These are phyloP conservation scores for Calonectria pseudoreteaudii DNA, from an alignment of 2,329 filamentous ascomycete species.

Conservation along the genomic window DNA sequence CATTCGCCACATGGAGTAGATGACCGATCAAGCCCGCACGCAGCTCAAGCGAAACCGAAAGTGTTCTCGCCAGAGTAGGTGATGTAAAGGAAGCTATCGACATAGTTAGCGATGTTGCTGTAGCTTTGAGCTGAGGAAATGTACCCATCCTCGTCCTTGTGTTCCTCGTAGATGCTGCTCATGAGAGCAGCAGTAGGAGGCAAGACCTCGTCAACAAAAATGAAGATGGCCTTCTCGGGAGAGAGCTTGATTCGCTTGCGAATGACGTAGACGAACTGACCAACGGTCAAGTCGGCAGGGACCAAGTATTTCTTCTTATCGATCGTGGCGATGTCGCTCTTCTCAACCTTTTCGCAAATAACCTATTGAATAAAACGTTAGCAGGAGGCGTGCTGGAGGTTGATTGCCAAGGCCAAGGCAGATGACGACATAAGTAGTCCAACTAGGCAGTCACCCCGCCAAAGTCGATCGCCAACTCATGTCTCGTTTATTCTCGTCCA, in stretches of 20 bases:
- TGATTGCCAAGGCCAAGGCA: not conserved
- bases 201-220: conserved; percentile 98
- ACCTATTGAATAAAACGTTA: conserved; percentile 69
- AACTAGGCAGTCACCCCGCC: conserved; percentile 35
- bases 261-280: conserved; percentile 99
- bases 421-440: conserved; percentile 1
- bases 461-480: not conserved
- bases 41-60: conserved; percentile 70
- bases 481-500: not conserved
- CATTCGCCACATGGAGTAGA: conserved; percentile 40
- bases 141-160: conserved; percentile 86
- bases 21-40: conserved; percentile 33
- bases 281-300: conserved; percentile 95
- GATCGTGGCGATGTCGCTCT: conserved; percentile 98
- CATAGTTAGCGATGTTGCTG: conserved; percentile 31
- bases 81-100: conserved; percentile 90
- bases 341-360: conserved; percentile 99
- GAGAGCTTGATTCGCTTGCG: conserved; percentile 99
- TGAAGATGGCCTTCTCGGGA: conserved; percentile 99
- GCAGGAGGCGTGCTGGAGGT: not conserved
- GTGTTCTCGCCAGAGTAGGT: conserved; percentile 99
- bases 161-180: conserved; percentile 99
- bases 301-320: conserved; percentile 99
- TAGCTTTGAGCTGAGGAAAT: conserved; percentile 35
- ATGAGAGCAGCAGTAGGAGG: conserved; percentile 97